These are phyloP conservation scores for Claviceps sp. DNA, from an alignment of 2,329 filamentous ascomycete genomes.

Conservation along the genomic window DNA sequence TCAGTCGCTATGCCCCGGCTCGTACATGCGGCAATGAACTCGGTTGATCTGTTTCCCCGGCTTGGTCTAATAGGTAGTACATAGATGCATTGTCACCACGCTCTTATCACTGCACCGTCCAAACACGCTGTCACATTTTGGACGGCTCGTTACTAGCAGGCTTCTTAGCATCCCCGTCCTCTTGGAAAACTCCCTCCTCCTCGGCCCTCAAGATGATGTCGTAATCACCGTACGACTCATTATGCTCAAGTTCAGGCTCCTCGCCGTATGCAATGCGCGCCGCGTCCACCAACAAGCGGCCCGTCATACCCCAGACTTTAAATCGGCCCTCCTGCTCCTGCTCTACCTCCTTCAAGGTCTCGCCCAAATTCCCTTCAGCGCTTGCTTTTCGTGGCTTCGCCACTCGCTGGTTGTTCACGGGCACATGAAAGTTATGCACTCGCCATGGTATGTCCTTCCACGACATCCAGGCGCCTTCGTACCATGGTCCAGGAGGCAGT, in stretches of 20 bases:
- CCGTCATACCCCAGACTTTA: slow-evolving; percentile 92
- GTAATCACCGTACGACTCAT: slow-evolving; percentile 39
- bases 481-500: slow-evolving; percentile 55
- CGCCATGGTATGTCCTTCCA: slow-evolving; percentile 71
- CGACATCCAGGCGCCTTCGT: slow-evolving; percentile 67
- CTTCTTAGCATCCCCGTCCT: slow-evolving; percentile 18
- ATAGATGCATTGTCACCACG: background rate
- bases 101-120: background rate
- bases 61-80: no score
- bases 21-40: no score
- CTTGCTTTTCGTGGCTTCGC: slow-evolving; percentile 38
- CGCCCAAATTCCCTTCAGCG: slow-evolving; percentile 29
- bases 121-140: slow-evolving; percentile 17
- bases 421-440: slow-evolving; percentile 88
- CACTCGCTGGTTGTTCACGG: slow-evolving; percentile 57
- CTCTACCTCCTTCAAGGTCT: slow-evolving; percentile 34
- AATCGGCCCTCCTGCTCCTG: slow-evolving; percentile 46
- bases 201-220: slow-evolving; percentile 33
- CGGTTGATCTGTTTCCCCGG: no score
- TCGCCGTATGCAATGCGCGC: slow-evolving; percentile 71
- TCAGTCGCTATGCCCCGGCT: no score
- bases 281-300: slow-evolving; percentile 75
- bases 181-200: slow-evolving; percentile 33
- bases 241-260: slow-evolving; percentile 72
- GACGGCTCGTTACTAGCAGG: slow-evolving; percentile 16